Percentiles rank a stretch among this genome's conserved stretches.
Evolutionary conservation across 208 protist species (phyloP).

Genomic region (Leishmania major): DNA sequence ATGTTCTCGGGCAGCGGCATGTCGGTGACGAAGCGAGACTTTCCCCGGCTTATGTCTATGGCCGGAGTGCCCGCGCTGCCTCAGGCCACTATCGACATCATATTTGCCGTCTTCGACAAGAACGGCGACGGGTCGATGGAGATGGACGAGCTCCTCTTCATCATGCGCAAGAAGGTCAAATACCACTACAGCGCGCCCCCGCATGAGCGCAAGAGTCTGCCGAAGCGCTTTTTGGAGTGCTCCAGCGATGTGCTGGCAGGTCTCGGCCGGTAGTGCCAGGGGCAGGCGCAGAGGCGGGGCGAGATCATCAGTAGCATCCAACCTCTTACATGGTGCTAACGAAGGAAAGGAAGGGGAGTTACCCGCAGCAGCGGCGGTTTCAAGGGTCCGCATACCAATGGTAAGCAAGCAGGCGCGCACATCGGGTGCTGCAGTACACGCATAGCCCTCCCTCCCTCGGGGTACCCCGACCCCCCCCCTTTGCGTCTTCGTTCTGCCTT

Average conservation of each 20-base stretch:
- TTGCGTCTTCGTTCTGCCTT: background rate
- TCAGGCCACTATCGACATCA: slow-evolving; percentile 40
- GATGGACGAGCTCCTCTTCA: slow-evolving; percentile 82
- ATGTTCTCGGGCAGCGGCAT: slow-evolving; percentile 66
- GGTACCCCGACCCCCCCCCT: background rate
- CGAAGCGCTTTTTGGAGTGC: slow-evolving; percentile 64
- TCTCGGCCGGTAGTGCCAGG: background rate
- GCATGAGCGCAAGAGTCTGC: slow-evolving; percentile 50
- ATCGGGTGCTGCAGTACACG: background rate
- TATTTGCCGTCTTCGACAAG: slow-evolving; percentile 88
- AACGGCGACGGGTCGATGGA: slow-evolving; percentile 83
- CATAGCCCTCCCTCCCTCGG: background rate
- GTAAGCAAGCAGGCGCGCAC: background rate
- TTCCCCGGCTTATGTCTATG: slow-evolving; percentile 64
- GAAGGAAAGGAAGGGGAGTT: background rate
- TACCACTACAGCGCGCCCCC: slow-evolving; percentile 57
- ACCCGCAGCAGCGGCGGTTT: background rate
- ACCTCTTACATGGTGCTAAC: background rate
- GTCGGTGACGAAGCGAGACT: slow-evolving; percentile 54
- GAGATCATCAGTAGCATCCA: background rate
- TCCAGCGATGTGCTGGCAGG: slow-evolving; percentile 25
- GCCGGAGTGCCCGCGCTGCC: slow-evolving; percentile 47
- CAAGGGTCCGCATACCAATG: background rate
- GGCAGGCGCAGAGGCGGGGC: background rate
- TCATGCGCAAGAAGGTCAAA: slow-evolving; percentile 78